Percentiles rank a stretch among this genome's conserved stretches.
Evolutionary conservation across 2,329 filamentous ascomycete species (phyloP).

Genomic region (Madurella mycetomatis): DNA sequence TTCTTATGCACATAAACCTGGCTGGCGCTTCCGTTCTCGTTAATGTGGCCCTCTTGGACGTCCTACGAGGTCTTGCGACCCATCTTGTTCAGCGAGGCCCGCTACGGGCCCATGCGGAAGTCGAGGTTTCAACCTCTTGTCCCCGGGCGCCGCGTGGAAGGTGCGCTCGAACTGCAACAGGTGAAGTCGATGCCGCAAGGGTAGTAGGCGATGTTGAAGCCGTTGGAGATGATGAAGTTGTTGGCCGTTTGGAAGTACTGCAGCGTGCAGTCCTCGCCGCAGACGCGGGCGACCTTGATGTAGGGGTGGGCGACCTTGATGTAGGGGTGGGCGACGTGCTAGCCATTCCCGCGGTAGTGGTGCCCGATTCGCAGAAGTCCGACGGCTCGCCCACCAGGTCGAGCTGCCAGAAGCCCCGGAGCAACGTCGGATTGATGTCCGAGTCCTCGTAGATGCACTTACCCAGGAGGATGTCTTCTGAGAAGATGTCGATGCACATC

Average conservation of each 20-base stretch:
- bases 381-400: slow-evolving; percentile 57
- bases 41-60: slow-evolving; percentile 45
- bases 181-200: slow-evolving; percentile 43
- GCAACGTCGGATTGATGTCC: slow-evolving; percentile 50
- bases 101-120: slow-evolving; percentile 30
- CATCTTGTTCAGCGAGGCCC: slow-evolving; percentile 26
- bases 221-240: slow-evolving; percentile 53
- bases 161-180: slow-evolving; percentile 31
- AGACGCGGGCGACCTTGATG: slow-evolving; percentile 54
- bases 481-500: slow-evolving; percentile 58
- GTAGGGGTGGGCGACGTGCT: slow-evolving; percentile 52
- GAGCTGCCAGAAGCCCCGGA: slow-evolving; percentile 57
- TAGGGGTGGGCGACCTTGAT: slow-evolving; percentile 54
- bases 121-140: slow-evolving; percentile 34
- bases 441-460: slow-evolving; percentile 63
- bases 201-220: slow-evolving; percentile 57
- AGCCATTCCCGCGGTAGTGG: slow-evolving; percentile 59
- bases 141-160: slow-evolving; percentile 28
- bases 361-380: slow-evolving; percentile 63
- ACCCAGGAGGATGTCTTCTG: slow-evolving; percentile 58
- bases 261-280: slow-evolving; percentile 57
- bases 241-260: slow-evolving; percentile 53
- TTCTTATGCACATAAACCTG: slow-evolving; percentile 52
- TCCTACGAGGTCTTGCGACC: slow-evolving; percentile 39
- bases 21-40: slow-evolving; percentile 43